Percentiles rank a stretch among this genome's conserved stretches.
These are phyloP conservation scores for Senna siamea DNA, from an alignment of 306 rosid species.

Conservation along the genomic window DNA sequence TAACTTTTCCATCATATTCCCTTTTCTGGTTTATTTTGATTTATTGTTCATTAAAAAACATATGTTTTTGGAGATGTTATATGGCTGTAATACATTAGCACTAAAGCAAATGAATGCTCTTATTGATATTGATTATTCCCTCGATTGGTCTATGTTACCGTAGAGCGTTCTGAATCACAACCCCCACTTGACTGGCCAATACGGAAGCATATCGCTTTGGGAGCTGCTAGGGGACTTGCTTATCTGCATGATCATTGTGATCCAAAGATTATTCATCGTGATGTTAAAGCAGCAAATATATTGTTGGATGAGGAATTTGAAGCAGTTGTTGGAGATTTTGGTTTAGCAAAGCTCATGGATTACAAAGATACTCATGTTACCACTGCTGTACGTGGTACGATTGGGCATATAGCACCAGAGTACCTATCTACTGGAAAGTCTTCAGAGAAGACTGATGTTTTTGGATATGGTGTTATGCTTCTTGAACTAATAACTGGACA, in stretches of 20 bases:
- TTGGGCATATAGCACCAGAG: conserved; percentile 97
- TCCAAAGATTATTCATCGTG: conserved; percentile 95
- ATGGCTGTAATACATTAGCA: conserved; percentile 5
- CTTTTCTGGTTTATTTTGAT: not conserved
- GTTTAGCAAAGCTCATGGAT: conserved; percentile 92
- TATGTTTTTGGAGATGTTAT: conserved; percentile 8
- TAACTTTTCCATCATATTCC: not conserved
- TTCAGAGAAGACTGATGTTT: conserved; percentile 94
- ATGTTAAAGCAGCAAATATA: conserved; percentile 95
- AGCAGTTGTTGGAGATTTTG: conserved; percentile 96
- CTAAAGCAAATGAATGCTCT: conserved; percentile 19
- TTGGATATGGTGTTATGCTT: conserved; percentile 98
- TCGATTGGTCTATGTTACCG: not conserved
- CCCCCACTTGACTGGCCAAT: conserved; percentile 72
- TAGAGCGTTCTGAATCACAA: conserved; percentile 68
- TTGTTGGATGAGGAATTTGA: conserved; percentile 90
- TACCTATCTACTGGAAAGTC: conserved; percentile 92
- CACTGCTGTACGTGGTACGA: conserved; percentile 91
- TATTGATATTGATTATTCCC: conserved; percentile 21
- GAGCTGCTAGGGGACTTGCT: conserved; percentile 92
- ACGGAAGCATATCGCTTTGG: conserved; percentile 73
- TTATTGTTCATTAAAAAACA: not conserved
- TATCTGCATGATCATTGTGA: conserved; percentile 97
- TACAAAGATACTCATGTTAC: conserved; percentile 94
- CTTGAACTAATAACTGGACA: conserved; percentile 96